A percentile compares a stretch with the other conserved stretches of the same genome.
Evolutionary conservation across 192 early-diverging fungal genomes (phyloP).

Genomic region (Backusella sp.): DNA sequence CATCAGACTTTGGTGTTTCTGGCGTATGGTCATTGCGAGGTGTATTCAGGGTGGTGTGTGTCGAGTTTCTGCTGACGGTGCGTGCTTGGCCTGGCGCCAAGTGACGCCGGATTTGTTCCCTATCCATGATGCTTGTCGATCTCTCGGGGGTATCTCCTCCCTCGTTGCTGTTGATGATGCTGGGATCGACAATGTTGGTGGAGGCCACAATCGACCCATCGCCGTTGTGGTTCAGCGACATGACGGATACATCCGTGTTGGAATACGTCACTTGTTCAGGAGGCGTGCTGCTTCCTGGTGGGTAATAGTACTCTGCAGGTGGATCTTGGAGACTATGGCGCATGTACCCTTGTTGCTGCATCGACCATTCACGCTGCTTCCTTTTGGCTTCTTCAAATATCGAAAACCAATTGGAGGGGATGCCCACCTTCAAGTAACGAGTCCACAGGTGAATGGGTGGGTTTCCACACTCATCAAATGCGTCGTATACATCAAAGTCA

Average conservation of each 20-base stretch:
- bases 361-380: slow-evolving; percentile 28
- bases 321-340: background rate
- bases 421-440: slow-evolving; percentile 20
- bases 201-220: background rate
- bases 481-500: slow-evolving; percentile 36
- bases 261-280: background rate
- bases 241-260: slow-evolving; percentile 8
- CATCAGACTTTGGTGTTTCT: background rate
- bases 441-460: slow-evolving; percentile 40
- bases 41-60: background rate
- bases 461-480: slow-evolving; percentile 38
- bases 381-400: slow-evolving; percentile 39
- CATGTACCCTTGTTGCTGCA: slow-evolving; percentile 6
- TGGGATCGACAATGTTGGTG: background rate
- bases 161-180: background rate
- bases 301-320: background rate
- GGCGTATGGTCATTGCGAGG: background rate
- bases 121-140: slow-evolving; percentile 4
- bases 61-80: background rate
- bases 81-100: slow-evolving; percentile 7
- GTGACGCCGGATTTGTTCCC: slow-evolving; percentile 14
- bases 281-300: background rate
- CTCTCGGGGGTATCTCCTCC: background rate
- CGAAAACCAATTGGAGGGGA: slow-evolving; percentile 35
- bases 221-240: background rate